phyloP scores from a whole-genome alignment of 1,284 basidiomycete species.

The Leccinum olivaceoglutinosum region DNA sequence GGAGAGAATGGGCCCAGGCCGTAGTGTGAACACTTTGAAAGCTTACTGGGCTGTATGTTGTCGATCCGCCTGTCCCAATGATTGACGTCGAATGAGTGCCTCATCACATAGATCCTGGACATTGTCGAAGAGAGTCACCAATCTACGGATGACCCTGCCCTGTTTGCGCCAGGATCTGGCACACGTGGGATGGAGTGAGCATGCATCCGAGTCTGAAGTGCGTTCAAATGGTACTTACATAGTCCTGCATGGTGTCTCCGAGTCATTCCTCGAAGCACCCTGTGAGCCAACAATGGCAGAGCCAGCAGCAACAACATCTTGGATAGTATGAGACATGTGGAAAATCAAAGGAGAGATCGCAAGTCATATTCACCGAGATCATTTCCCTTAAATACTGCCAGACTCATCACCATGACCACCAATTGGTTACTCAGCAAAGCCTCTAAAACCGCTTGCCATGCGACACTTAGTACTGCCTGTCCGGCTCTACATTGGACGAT shows the following conservation, averaged over 20 bases:
- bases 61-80: not conserved
- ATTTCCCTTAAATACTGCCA: not conserved
- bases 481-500: not conserved
- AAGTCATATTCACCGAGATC: not conserved
- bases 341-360: not conserved
- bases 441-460: not conserved
- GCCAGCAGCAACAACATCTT: not conserved
- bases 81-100: not conserved
- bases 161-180: not conserved
- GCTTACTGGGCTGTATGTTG: not conserved
- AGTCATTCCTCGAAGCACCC: not conserved
- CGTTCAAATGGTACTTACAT: not conserved
- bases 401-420: not conserved
- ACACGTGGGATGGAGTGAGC: not conserved
- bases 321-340: not conserved
- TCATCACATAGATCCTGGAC: conserved; percentile 8
- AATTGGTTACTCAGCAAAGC: not conserved
- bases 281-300: not conserved
- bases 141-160: conserved; percentile 1
- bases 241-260: not conserved
- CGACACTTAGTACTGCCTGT: not conserved
- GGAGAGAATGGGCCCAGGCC: no score
- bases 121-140: conserved; percentile 5
- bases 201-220: not conserved
- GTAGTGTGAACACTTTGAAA: not conserved